phyloP scores from a whole-genome alignment of 2,329 filamentous ascomycete genomes.

The Lomentospora prolificans region DNA sequence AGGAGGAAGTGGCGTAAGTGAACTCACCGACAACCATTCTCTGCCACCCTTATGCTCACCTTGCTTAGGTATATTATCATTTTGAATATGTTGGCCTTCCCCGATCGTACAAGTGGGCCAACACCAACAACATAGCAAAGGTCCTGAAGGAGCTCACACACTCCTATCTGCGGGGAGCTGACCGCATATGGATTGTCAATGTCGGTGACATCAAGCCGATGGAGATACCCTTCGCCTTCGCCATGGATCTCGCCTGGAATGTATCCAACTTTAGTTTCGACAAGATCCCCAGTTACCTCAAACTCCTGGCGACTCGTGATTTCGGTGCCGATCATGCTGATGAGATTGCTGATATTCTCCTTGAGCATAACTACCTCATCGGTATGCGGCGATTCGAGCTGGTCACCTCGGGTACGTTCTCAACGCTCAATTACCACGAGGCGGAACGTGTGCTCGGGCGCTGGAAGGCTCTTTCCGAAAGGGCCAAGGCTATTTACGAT shows the following conservation, averaged over 20 bases:
- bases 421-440: conserved; percentile 39
- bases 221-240: conserved; percentile 47
- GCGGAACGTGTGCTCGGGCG: conserved; percentile 44
- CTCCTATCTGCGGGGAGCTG: conserved; percentile 44
- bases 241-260: conserved; percentile 45
- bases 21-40: neutral
- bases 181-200: conserved; percentile 55
- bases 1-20: conserved; percentile 44
- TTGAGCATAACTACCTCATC: conserved; percentile 33
- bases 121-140: conserved; percentile 36
- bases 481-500: conserved; percentile 47
- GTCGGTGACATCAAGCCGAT: conserved; percentile 53
- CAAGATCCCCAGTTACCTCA: conserved; percentile 16
- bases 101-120: conserved; percentile 48
- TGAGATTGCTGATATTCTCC: conserved; percentile 44
- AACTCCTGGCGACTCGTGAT: conserved; percentile 24
- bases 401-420: neutral
- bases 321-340: conserved; percentile 41
- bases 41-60: neutral
- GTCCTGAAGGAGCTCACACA: conserved; percentile 34
- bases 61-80: conserved; percentile 43
- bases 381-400: conserved; percentile 44
- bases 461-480: conserved; percentile 36
- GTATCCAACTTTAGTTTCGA: conserved; percentile 27
- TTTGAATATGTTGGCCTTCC: conserved; percentile 41